A percentile compares a stretch with the other conserved stretches of the same genome.
Evolutionary conservation across 176 grass and related monocot species (phyloP).

Genomic region (Stipa capillata): DNA sequence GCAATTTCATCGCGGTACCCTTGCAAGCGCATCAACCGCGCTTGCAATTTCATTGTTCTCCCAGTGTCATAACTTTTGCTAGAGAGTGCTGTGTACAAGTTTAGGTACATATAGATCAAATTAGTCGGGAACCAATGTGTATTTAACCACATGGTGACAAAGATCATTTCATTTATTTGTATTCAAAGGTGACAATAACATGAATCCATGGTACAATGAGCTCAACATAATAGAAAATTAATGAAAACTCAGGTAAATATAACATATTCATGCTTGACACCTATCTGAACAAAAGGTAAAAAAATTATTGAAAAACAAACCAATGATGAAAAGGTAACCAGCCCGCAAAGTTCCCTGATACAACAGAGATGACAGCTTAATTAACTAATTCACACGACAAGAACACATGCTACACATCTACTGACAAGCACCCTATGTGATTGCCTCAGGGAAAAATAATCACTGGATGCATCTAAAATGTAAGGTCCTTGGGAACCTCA

Average conservation of each 20-base stretch:
- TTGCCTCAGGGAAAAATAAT: constrained; percentile 18
- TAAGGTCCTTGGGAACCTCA: constrained; percentile 91
- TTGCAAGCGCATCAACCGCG: constrained; percentile 11
- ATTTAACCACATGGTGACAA: not conserved
- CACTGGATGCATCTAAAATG: constrained; percentile 45
- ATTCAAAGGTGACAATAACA: not conserved
- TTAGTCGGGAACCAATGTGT: too few species aligned
- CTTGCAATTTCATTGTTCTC: not conserved
- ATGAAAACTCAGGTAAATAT: not conserved
- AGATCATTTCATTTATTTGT: constrained; percentile 20
- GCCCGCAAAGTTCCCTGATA: constrained; percentile 22
- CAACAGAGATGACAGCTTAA: constrained; percentile 18
- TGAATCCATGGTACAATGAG: not conserved
- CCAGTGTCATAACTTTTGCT: not conserved
- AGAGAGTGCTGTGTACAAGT: not conserved
- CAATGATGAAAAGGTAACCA: constrained; percentile 29
- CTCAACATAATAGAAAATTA: constrained; percentile 2
- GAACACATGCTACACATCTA: constrained; percentile 42
- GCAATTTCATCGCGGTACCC: not conserved
- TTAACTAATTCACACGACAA: constrained; percentile 29
- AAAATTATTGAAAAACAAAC: constrained; percentile 23
- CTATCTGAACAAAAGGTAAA: not conserved
- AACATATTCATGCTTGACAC: not conserved
- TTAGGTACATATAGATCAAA: not conserved
- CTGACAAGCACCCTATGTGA: constrained; percentile 7